phyloP scores from a whole-genome alignment of 2,329 filamentous ascomycete genomes.

The Fusarium papillatum region DNA sequence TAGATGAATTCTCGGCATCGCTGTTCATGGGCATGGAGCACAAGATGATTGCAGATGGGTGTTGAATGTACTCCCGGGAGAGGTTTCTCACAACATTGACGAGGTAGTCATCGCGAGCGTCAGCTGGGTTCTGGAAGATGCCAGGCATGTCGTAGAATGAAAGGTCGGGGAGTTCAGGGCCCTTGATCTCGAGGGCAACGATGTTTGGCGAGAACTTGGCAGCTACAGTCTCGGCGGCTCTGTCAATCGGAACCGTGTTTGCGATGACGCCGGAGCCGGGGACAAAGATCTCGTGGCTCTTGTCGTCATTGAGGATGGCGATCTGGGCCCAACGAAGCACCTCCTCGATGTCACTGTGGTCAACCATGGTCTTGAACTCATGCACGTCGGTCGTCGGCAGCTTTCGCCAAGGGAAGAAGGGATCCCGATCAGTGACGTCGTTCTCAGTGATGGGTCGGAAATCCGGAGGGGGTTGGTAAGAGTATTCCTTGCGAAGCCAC shows the following conservation, averaged over 20 bases:
- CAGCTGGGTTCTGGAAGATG: constrained; percentile 79
- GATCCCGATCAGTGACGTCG: constrained; percentile 63
- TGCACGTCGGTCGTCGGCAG: constrained; percentile 58
- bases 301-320: constrained; percentile 79
- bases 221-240: constrained; percentile 58
- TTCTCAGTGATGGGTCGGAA: constrained; percentile 56
- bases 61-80: constrained; percentile 76
- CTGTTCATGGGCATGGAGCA: constrained; percentile 84
- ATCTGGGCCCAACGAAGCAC: constrained; percentile 82
- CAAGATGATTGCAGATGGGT: constrained; percentile 80
- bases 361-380: constrained; percentile 74
- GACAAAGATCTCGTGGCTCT: constrained; percentile 65
- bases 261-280: constrained; percentile 61
- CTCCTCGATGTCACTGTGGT: constrained; percentile 74
- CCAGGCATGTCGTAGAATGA: constrained; percentile 91
- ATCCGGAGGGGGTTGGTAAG: constrained; percentile 58
- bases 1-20: constrained; percentile 82
- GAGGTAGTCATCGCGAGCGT: constrained; percentile 75
- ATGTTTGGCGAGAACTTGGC: constrained; percentile 88
- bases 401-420: constrained; percentile 76
- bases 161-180: constrained; percentile 77
- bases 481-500: constrained; percentile 75
- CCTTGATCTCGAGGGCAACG: constrained; percentile 81
- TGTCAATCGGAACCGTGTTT: constrained; percentile 50
- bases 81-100: constrained; percentile 81